Base-by-base conservation (phyloP, 192 early-diverging fungal species). In the Coemansia sp. region DNA sequence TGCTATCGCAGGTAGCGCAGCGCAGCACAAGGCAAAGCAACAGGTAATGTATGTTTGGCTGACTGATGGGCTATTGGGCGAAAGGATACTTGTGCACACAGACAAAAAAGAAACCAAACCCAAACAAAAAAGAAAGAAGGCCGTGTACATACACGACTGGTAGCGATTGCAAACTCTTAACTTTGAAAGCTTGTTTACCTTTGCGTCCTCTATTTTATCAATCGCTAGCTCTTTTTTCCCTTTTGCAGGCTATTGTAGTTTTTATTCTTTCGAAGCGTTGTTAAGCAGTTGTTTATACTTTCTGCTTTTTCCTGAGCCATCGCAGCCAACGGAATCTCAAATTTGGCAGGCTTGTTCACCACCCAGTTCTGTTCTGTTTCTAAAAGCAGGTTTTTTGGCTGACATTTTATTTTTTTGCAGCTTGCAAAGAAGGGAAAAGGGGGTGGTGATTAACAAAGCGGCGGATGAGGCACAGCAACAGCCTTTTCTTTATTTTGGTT, bases 221-320 rank as follows among this genome's bases (percentile, higher is more conserved):
- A 35, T 35, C 34, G 34, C 11, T 35, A 35, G 6, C 11, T 35
- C 34, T 35, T 35, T 35, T 34, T 35, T 35, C 11, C 34, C 34
- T 35, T 35, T 35, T 18, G 24, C 25, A 18, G 58, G 45, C 47
- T 60, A 60, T 60, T 60, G 58, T 60, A 16, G 6, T 55, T 55
- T 55, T 24, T 18, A 47, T 60, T 58, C 39, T 58, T 30, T 58
- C 45, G 58, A 9, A 25, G 25, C 29, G 42, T 60, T 50, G 19
- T 24, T 16, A 7, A 50, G 16, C 7, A 24, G 48, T 36, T 36
- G 34, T 58, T 58, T 58, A 58, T 58, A 36, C 23, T 42, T 60
- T 60, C 46, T 23, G 34, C 11, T 35, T 35, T 35, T 35, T 9
- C 34, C 34, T 35, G 10, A 20, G 22, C 36, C 32, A 23, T 36